Percentiles rank a stretch among this genome's conserved stretches.
Evolutionary conservation across 2,329 filamentous ascomycete genomes (phyloP).

Genomic region (Trichophyton rubrum): DNA sequence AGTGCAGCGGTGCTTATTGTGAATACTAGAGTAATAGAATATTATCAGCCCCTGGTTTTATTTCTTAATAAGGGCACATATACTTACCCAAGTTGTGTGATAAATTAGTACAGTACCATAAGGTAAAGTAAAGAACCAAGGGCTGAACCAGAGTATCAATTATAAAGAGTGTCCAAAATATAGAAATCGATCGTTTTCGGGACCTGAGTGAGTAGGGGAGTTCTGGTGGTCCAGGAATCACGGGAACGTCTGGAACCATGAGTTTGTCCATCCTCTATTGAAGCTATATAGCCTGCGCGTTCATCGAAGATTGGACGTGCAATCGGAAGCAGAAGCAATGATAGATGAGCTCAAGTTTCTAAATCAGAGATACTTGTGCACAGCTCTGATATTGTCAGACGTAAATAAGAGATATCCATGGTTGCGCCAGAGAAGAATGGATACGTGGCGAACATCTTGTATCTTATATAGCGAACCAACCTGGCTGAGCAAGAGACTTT

Average conservation of each 20-base stretch:
- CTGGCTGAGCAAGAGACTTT: background rate
- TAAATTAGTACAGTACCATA: slow-evolving; percentile 46
- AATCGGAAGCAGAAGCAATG: background rate
- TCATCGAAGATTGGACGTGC: background rate
- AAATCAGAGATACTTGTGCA: background rate
- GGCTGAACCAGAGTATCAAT: slow-evolving; percentile 48
- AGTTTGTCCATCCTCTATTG: slow-evolving; percentile 24
- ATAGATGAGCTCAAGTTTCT: background rate
- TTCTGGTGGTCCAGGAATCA: slow-evolving; percentile 30
- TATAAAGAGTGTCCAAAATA: slow-evolving; percentile 49
- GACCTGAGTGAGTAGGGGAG: slow-evolving; percentile 45
- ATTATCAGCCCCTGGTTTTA: background rate
- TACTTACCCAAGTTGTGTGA: slow-evolving; percentile 28
- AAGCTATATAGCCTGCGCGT: background rate
- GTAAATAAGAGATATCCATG: background rate
- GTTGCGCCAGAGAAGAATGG: background rate
- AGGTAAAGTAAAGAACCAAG: slow-evolving; percentile 47
- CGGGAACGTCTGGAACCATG: slow-evolving; percentile 10
- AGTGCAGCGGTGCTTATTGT: slow-evolving; percentile 31
- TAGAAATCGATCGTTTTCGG: slow-evolving; percentile 43
- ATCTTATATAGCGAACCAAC: background rate
- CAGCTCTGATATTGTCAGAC: background rate
- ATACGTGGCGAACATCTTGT: slow-evolving; percentile 1
- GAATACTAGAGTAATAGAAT: slow-evolving; percentile 23
- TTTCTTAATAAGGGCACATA: background rate